These are phyloP conservation scores for Glonium stellatum DNA, from an alignment of 495 filamentous ascomycete genomes.

Conservation along the genomic window DNA sequence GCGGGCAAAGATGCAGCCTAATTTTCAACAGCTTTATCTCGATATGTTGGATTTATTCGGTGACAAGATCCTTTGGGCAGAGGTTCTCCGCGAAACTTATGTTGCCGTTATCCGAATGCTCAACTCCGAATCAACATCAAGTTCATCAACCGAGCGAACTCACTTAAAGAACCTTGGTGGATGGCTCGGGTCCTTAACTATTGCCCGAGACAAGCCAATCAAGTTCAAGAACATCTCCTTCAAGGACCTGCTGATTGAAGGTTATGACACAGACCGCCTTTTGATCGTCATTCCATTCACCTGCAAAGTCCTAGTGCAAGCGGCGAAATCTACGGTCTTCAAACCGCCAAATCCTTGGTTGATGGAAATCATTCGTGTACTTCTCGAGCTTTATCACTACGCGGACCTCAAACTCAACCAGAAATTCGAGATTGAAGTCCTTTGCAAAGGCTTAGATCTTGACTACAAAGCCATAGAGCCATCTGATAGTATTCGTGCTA, in stretches of 20 bases:
- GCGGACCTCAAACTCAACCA: slow-evolving; percentile 91
- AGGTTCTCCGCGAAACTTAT: slow-evolving; percentile 91
- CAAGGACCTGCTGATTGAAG: slow-evolving; percentile 88
- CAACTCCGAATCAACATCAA: slow-evolving; percentile 78
- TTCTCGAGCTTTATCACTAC: slow-evolving; percentile 86
- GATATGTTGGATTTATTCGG: slow-evolving; percentile 79
- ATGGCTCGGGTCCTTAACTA: slow-evolving; percentile 90
- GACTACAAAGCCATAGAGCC: slow-evolving; percentile 83
- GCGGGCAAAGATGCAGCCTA: slow-evolving; percentile 91
- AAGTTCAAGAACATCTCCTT: slow-evolving; percentile 96
- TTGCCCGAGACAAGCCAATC: slow-evolving; percentile 91
- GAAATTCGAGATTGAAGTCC: slow-evolving; percentile 96
- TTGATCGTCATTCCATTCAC: slow-evolving; percentile 92
- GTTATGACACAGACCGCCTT: slow-evolving; percentile 79
- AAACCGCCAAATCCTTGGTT: slow-evolving; percentile 93
- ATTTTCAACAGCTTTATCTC: slow-evolving; percentile 87
- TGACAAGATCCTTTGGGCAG: slow-evolving; percentile 68
- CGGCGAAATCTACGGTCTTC: slow-evolving; percentile 78
- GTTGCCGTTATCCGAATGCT: slow-evolving; percentile 74
- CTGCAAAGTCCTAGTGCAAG: slow-evolving; percentile 86
- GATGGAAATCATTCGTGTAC: slow-evolving; percentile 82
- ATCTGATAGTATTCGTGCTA: slow-evolving; percentile 68
- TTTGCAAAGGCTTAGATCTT: slow-evolving; percentile 84
- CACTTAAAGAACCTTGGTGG: slow-evolving; percentile 85
- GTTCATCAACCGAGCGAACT: slow-evolving; percentile 68